These are phyloP conservation scores for Rachicladosporium sp. DNA, from an alignment of 2,329 filamentous ascomycete species.

Conservation along the genomic window DNA sequence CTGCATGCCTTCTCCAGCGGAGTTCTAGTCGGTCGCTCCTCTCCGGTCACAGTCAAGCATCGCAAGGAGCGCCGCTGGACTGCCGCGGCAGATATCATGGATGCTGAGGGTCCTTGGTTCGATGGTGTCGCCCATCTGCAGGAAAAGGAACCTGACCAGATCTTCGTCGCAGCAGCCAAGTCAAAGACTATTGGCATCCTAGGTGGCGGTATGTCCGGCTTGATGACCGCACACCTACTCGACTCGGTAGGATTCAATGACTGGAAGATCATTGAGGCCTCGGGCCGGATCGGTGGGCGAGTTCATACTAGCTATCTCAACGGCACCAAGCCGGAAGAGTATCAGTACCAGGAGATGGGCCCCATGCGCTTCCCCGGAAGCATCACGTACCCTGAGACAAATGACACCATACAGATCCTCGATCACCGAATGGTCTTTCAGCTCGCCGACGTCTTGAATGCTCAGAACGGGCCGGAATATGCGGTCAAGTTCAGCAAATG, in stretches of 20 bases:
- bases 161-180: constrained; percentile 44
- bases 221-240: constrained; percentile 44
- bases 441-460: constrained; percentile 47
- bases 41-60: constrained; percentile 26
- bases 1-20: constrained; percentile 33
- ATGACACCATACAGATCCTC: constrained; percentile 45
- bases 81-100: constrained; percentile 37
- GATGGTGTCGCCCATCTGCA: constrained; percentile 50
- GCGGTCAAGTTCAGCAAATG: constrained; percentile 51
- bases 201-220: constrained; percentile 52
- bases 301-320: constrained; percentile 52
- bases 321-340: constrained; percentile 45
- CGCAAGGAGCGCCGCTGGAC: constrained; percentile 25
- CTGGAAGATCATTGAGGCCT: constrained; percentile 50
- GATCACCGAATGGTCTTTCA: constrained; percentile 56
- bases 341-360: constrained; percentile 57
- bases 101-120: constrained; percentile 51
- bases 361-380: constrained; percentile 51
- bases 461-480: constrained; percentile 40
- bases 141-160: constrained; percentile 38
- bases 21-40: constrained; percentile 30
- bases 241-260: constrained; percentile 46
- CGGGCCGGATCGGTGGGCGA: constrained; percentile 48
- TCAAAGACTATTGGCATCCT: constrained; percentile 49
- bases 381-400: constrained; percentile 36